phyloP scores from a whole-genome alignment of 139 green algal species.

The Tetraselmis chui region DNA sequence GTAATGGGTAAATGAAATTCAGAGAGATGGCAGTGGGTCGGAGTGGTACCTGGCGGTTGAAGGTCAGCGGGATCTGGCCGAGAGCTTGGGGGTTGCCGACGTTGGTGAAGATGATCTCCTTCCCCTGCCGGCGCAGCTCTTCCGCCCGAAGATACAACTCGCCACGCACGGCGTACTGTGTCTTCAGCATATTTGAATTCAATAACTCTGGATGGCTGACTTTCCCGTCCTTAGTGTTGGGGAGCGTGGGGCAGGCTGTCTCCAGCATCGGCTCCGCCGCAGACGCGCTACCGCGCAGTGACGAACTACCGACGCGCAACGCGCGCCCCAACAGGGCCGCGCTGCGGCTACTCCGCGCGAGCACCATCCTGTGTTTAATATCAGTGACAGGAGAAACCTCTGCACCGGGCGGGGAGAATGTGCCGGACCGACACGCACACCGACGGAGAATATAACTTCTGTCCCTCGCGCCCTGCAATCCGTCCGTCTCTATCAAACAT shows the following conservation, averaged over 20 bases:
- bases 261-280: neutral
- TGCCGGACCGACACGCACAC: too few relatives aligned
- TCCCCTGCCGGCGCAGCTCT: constrained; percentile 70
- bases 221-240: constrained; percentile 65
- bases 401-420: too few relatives aligned
- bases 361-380: too few relatives aligned
- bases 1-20: too few relatives aligned
- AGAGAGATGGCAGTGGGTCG: too few relatives aligned
- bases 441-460: too few relatives aligned
- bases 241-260: neutral
- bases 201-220: constrained; percentile 71
- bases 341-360: neutral
- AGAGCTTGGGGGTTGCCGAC: constrained; percentile 92
- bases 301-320: neutral
- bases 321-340: neutral
- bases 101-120: constrained; percentile 94
- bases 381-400: too few relatives aligned
- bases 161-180: constrained; percentile 75
- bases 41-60: constrained; percentile 69
- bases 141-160: constrained; percentile 84
- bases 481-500: too few relatives aligned
- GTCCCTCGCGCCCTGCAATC: too few relatives aligned
- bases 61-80: constrained; percentile 81
- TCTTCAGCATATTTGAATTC: constrained; percentile 71
- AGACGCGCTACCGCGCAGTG: neutral